These are phyloP conservation scores for Plasmodium ovale DNA, from an alignment of 169 alveolate species.

Conservation along the genomic window DNA sequence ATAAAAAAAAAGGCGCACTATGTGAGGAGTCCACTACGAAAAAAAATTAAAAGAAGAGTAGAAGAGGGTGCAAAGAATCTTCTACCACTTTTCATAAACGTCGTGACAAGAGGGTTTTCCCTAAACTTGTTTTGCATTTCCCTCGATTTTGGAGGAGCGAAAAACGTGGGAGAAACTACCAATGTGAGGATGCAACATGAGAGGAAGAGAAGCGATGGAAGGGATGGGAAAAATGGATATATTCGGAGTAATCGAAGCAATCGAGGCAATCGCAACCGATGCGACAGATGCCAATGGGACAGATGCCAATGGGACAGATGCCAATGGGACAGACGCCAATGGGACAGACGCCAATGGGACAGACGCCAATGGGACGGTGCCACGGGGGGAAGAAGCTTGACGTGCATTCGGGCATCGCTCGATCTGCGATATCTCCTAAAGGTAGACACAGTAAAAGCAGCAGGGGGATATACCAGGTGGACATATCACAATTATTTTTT, in stretches of 20 bases:
- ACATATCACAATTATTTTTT: slow-evolving; percentile 2
- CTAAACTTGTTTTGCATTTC: slow-evolving; percentile 17
- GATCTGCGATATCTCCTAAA: slow-evolving; percentile 15
- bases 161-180: too few species aligned
- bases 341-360: background rate
- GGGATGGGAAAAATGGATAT: too few species aligned
- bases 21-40: slow-evolving; percentile 10
- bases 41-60: background rate
- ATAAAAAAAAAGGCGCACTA: background rate
- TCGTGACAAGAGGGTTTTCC: background rate
- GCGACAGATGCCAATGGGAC: too few species aligned
- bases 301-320: too few species aligned
- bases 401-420: background rate
- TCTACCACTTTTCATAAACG: background rate
- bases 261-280: too few species aligned
- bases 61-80: background rate
- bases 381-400: background rate
- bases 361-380: background rate
- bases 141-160: background rate
- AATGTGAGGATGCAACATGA: too few species aligned
- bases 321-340: background rate
- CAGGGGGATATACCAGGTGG: too few species aligned
- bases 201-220: too few species aligned
- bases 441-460: background rate
- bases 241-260: too few species aligned